A percentile compares a stretch with the other conserved stretches of the same genome.
phyloP scores from a whole-genome alignment of 805 yeast genomes.

The Wickerhamiella cacticola region DNA sequence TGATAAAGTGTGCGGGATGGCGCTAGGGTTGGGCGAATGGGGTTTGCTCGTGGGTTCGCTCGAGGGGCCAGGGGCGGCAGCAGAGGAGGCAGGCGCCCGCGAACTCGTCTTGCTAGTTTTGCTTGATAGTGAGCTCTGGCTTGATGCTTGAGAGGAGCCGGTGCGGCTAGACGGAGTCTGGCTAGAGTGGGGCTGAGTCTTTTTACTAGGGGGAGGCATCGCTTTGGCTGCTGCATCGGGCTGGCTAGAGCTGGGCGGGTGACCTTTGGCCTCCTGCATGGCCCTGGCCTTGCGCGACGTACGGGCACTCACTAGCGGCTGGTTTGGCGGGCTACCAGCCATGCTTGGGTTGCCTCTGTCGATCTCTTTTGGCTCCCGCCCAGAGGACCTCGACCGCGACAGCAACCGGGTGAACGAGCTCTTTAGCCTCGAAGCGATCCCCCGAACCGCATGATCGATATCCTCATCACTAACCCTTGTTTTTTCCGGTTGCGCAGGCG shows the following conservation, averaged over 20 bases:
- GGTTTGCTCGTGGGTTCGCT: neutral
- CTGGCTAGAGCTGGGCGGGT: neutral
- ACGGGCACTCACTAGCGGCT: neutral
- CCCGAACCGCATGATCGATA: conserved; percentile 64
- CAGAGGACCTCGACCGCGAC: conserved; percentile 2
- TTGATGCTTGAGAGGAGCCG: neutral
- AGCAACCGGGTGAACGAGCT: conserved; percentile 31
- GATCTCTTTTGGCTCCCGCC: neutral
- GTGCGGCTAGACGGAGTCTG: neutral
- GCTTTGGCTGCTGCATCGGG: neutral
- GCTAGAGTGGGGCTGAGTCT: neutral
- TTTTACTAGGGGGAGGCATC: neutral
- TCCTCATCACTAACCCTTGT: conserved; percentile 50
- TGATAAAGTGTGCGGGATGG: neutral
- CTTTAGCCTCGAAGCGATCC: conserved; percentile 58
- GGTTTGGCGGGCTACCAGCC: neutral
- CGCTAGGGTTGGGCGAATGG: neutral
- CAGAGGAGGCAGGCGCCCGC: neutral
- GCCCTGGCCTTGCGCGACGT: neutral
- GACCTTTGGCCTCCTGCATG: neutral
- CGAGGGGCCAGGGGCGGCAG: neutral
- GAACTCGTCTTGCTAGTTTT: neutral
- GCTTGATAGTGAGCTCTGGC: neutral
- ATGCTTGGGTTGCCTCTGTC: too few species aligned
- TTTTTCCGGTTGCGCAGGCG: conserved; percentile 20